Evolutionary conservation across 139 green algal species (phyloP).

Genomic region (Mesotaenium endlicherianum): DNA sequence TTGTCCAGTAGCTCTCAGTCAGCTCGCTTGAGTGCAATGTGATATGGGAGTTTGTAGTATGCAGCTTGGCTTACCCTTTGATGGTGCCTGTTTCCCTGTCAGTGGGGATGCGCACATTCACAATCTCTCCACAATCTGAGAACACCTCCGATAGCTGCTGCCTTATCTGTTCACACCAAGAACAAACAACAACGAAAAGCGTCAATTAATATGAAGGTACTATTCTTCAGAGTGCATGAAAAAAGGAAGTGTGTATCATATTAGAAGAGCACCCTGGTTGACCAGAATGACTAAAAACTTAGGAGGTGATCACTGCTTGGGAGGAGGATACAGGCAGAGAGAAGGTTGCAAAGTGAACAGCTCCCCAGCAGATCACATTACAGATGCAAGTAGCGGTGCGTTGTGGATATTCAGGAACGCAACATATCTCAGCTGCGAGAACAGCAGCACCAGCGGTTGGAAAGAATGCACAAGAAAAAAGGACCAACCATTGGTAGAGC

Average conservation of each 20-base stretch:
- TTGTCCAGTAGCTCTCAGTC: no score
- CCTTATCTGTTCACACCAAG: slow-evolving; percentile 45
- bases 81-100: slow-evolving; percentile 72
- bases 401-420: no score
- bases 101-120: slow-evolving; percentile 67
- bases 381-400: no score
- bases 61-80: slow-evolving; percentile 58
- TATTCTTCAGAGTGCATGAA: not conserved
- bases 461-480: not conserved
- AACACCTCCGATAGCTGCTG: slow-evolving; percentile 67
- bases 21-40: no score
- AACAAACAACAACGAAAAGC: not conserved
- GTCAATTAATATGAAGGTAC: not conserved
- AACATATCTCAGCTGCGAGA: no score
- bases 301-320: not conserved
- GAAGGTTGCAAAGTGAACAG: not conserved
- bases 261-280: not conserved
- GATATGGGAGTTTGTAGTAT: not conserved
- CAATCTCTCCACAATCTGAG: slow-evolving; percentile 60
- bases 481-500: not conserved
- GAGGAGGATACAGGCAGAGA: not conserved
- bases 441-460: no score
- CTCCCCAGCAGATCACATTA: no score
- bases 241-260: not conserved
- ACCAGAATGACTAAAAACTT: not conserved